Evolutionary conservation across 2,329 filamentous ascomycete species (phyloP).

Genomic region (Daldinia sp.): DNA sequence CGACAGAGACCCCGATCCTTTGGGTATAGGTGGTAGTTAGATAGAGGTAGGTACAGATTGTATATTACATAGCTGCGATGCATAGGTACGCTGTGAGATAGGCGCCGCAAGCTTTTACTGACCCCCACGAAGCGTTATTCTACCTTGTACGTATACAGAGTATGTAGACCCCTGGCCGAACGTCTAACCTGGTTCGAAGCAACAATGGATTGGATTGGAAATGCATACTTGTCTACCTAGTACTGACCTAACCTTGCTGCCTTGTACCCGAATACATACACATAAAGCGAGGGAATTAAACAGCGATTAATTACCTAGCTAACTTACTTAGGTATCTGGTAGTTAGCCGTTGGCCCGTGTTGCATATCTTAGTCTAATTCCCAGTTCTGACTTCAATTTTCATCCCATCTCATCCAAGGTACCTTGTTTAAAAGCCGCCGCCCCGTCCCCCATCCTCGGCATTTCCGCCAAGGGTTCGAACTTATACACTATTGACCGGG

Average conservation of each 20-base stretch:
- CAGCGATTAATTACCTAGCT: background rate
- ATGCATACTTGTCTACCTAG: background rate
- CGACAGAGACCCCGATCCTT: slow-evolving; percentile 7
- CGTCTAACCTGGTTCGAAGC: slow-evolving; percentile 5
- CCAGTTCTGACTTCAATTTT: no score
- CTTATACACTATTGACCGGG: slow-evolving; percentile 2
- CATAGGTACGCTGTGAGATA: background rate
- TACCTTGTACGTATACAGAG: background rate
- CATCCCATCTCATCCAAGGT: background rate
- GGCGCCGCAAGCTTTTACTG: slow-evolving; percentile 4
- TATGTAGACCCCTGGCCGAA: slow-evolving; percentile 1
- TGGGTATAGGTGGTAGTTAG: background rate
- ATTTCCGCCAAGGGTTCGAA: background rate
- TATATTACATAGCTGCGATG: no score
- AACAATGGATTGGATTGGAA: background rate
- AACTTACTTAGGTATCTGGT: background rate
- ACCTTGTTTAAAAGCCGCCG: background rate
- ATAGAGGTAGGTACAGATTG: background rate
- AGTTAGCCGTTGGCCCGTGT: background rate
- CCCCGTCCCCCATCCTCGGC: background rate
- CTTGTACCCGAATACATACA: background rate
- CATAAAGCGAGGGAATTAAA: background rate
- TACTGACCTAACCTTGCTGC: background rate
- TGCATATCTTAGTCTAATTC: background rate
- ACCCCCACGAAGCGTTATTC: slow-evolving; percentile 3